These are phyloP conservation scores for Claviceps sp. DNA, from an alignment of 2,329 filamentous ascomycete species.

Conservation along the genomic window DNA sequence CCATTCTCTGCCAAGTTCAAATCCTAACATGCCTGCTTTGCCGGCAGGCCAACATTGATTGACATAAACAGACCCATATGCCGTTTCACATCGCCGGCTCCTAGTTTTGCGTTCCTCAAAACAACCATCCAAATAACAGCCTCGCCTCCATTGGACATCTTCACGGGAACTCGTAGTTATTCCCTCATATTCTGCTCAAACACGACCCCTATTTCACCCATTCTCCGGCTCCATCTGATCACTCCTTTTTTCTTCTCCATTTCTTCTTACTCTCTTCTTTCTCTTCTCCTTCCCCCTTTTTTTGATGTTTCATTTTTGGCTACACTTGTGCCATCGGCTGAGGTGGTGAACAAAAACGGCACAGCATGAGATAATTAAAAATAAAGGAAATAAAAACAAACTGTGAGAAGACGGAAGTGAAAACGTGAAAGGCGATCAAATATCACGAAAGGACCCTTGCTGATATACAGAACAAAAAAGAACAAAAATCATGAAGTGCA, in stretches of 20 bases:
- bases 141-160: background rate
- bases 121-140: background rate
- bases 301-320: background rate
- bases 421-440: background rate
- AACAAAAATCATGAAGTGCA: background rate
- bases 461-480: constrained; percentile 2
- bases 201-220: background rate
- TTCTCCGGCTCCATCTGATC: background rate
- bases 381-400: background rate
- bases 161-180: background rate
- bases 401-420: background rate
- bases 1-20: background rate
- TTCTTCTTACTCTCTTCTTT: background rate
- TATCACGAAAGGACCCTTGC: background rate
- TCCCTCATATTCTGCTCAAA: background rate
- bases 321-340: background rate
- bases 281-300: background rate
- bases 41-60: background rate
- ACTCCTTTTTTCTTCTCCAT: background rate
- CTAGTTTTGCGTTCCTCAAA: background rate
- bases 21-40: background rate
- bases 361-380: background rate
- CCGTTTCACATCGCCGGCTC: background rate
- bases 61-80: background rate
- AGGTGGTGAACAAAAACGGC: background rate